Evolutionary conservation across 2,329 filamentous ascomycete species (phyloP), one percentile per base, ranked within the genome.

Genomic region (Penicillium brasilianum): DNA sequence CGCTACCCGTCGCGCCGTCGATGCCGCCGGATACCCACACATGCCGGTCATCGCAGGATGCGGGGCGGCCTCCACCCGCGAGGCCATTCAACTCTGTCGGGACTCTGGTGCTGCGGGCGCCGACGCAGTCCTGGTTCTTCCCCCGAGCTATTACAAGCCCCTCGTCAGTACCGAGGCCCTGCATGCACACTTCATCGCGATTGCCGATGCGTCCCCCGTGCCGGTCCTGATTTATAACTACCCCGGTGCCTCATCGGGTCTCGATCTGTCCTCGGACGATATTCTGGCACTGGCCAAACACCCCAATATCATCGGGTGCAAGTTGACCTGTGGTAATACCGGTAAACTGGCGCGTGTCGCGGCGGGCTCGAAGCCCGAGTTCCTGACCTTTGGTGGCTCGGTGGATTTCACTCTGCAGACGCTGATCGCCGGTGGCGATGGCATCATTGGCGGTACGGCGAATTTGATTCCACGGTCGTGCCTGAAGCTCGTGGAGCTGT

Each of bases 401-500:
- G 92, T 90, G 72, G 92, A 96, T 78, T 96, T 96, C 77, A 93
- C 91, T 0, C 83, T 91, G 30, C 92, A 94, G 79, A 94, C 91
- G 0, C 84, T 93, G 4, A 84, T 89, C 62, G 90, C 87, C 51
- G 92, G 92, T 51, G 92, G 92, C 46, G 90, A 87, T 58, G 92
- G 92, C 34, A 92, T 95, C 77, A 95, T 96, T 71, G 91, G 91
- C 16, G 92, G 92, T 20, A 88, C 90, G 44, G 92, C 91, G 63
- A 96, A 96, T 73, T 88, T 96, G 60, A 87, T 94, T 77, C 92
- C 92, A 54, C 93, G 93, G 81, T 82, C 90, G 7, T 93, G 91
- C 72, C 89, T 90, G 53, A 87, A 85, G 74, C 86, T 96, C 30
- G 93, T 91, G 89, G 85, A 92, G 72, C 82, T 94, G 57, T 94